Conservation (phyloP, 495 filamentous ascomycete species). For the Penicillium desertorum region DNA sequence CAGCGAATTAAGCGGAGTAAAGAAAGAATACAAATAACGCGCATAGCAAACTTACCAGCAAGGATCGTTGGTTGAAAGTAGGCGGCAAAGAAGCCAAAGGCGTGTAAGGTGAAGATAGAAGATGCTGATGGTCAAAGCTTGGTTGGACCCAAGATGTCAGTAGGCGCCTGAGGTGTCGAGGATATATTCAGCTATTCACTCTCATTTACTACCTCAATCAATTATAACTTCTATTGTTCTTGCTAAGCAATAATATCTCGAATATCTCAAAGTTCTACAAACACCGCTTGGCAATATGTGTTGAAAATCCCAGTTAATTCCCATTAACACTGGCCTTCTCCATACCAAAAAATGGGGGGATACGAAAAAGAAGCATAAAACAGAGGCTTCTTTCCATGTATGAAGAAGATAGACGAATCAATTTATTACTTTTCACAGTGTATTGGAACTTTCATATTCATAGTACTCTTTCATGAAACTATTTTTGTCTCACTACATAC, state of each 20-base stretch:
- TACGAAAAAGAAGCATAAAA: too few species aligned
- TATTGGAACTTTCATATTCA: too few species aligned
- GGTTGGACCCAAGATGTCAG: constrained; percentile 17
- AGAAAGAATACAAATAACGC: background rate
- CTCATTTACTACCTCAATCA: background rate
- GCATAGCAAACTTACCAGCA: constrained; percentile 20
- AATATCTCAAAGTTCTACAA: background rate
- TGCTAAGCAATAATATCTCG: background rate
- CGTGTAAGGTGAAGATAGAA: constrained; percentile 23
- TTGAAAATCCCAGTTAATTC: too few species aligned
- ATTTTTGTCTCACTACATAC: too few species aligned
- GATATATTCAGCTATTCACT: background rate
- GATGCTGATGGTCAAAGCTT: constrained; percentile 26
- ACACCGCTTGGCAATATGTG: background rate
- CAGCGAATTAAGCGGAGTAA: background rate
- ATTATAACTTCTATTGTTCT: background rate
- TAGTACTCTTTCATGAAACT: too few species aligned
- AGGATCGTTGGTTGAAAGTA: constrained; percentile 9
- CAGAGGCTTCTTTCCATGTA: too few species aligned
- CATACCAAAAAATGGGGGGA: too few species aligned
- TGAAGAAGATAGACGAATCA: too few species aligned
- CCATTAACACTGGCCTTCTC: too few species aligned
- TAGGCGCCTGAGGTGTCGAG: constrained; percentile 21
- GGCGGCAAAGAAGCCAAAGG: constrained; percentile 5
- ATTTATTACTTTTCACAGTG: too few species aligned